Conservation (phyloP, 352 stramenopile genomes). For the Peronosclerospora sorghi region DNA sequence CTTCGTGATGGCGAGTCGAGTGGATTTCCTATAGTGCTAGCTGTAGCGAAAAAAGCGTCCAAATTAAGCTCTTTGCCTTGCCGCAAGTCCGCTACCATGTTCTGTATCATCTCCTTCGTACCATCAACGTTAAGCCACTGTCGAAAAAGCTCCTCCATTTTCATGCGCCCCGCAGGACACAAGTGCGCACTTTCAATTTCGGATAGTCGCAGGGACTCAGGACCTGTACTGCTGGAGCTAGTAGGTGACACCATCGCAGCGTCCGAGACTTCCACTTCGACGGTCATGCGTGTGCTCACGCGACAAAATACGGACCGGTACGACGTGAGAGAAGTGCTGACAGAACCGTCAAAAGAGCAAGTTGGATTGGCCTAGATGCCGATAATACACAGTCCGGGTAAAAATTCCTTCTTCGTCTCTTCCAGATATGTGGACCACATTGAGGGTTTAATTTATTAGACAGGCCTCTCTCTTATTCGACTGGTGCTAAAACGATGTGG, state of each 20-base stretch:
- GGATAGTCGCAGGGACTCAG: conserved; percentile 54
- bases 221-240: conserved; percentile 23
- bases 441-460: background rate
- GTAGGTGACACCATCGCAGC: conserved; percentile 49
- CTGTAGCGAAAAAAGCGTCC: conserved; percentile 21
- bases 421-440: conserved; percentile 8
- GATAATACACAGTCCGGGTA: conserved; percentile 3
- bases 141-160: conserved; percentile 83
- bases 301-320: background rate
- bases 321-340: background rate
- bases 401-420: conserved; percentile 15
- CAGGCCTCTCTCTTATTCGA: conserved; percentile 1
- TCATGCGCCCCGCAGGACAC: conserved; percentile 68
- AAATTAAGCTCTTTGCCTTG: conserved; percentile 55
- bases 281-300: conserved; percentile 17
- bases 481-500: conserved; percentile 31
- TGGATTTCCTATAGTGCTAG: conserved; percentile 7
- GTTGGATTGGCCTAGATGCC: background rate
- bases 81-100: conserved; percentile 67
- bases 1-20: conserved; percentile 54
- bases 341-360: background rate
- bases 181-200: conserved; percentile 75
- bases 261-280: conserved; percentile 46
- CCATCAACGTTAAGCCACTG: conserved; percentile 81
- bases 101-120: conserved; percentile 80